Conservation (phyloP, 176 grass and related monocot species). For the Guadua angustifolia region DNA sequence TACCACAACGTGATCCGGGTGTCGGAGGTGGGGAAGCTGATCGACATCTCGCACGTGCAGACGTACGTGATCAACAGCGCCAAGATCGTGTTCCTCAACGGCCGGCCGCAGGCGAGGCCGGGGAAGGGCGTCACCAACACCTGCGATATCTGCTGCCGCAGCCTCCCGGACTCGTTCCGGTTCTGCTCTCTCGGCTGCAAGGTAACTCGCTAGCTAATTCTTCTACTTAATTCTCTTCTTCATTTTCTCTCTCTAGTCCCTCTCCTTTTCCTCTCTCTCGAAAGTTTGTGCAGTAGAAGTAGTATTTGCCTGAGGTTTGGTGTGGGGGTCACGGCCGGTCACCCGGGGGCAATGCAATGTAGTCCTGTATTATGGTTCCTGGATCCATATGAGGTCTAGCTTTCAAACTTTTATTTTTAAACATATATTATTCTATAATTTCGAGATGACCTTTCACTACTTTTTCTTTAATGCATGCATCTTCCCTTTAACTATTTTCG, state of each 20-base stretch:
- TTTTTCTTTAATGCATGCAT: too few species aligned
- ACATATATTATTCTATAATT: too few species aligned
- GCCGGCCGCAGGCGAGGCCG: conserved; percentile 60
- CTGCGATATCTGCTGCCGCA: conserved; percentile 72
- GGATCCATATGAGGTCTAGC: too few species aligned
- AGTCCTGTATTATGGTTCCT: background rate
- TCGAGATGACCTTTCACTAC: too few species aligned
- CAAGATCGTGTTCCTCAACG: conserved; percentile 86
- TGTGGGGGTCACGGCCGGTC: background rate
- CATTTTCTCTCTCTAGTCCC: too few species aligned
- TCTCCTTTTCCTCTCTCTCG: too few species aligned
- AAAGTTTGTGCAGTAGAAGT: background rate
- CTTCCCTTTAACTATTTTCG: too few species aligned
- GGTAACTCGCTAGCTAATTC: background rate
- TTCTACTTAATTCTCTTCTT: background rate
- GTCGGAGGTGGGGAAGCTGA: conserved; percentile 71
- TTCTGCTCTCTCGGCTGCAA: conserved; percentile 91
- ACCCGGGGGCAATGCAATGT: conserved; percentile 8
- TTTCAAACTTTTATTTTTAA: too few species aligned
- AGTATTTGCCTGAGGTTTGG: background rate
- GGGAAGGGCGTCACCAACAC: conserved; percentile 66
- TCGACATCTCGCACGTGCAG: conserved; percentile 79
- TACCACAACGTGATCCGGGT: conserved; percentile 89
- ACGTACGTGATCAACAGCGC: conserved; percentile 87
- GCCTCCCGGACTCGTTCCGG: conserved; percentile 68